Conservation (phyloP, 176 grass and related monocot species). For the Oryza brachyantha region DNA sequence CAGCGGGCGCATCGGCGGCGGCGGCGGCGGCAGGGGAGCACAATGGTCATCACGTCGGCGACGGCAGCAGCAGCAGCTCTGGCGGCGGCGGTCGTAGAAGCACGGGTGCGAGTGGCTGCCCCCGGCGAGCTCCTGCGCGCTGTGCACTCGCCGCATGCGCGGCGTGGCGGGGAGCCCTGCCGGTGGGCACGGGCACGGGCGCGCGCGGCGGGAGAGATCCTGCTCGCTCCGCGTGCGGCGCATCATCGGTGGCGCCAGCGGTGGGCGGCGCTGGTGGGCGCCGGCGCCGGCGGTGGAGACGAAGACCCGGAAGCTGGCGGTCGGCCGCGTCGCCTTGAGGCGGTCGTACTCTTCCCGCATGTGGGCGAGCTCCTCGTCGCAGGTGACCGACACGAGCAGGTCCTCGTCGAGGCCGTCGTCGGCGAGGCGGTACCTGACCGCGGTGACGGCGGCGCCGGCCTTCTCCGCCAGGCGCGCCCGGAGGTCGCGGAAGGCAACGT, state of each 20-base stretch:
- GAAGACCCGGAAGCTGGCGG: slow-evolving; percentile 29
- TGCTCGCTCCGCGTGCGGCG: slow-evolving; percentile 31
- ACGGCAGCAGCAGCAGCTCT: neutral
- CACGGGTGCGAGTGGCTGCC: neutral
- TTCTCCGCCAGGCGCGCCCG: neutral
- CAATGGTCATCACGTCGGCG: neutral
- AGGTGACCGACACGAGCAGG: slow-evolving; percentile 47
- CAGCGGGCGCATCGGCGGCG: neutral
- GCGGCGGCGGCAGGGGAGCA: neutral
- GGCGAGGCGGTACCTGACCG: slow-evolving; percentile 32
- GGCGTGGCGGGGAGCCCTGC: neutral
- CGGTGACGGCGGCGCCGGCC: neutral
- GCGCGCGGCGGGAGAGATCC: neutral
- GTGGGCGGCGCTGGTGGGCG: neutral
- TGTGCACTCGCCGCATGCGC: slow-evolving; percentile 12
- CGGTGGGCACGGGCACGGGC: neutral
- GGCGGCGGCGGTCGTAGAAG: neutral
- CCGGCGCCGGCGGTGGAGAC: neutral
- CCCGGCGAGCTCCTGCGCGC: slow-evolving; percentile 17
- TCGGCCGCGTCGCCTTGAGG: slow-evolving; percentile 7
- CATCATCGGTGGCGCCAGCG: neutral
- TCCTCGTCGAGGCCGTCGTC: slow-evolving; percentile 27
- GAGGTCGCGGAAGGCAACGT: slow-evolving; percentile 15
- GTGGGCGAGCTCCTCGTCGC: slow-evolving; percentile 49
- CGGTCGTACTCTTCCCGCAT: slow-evolving; percentile 51